These are phyloP conservation scores for Chrysopogon serrulatus DNA, from an alignment of 176 grass and related monocot species.

Conservation along the genomic window DNA sequence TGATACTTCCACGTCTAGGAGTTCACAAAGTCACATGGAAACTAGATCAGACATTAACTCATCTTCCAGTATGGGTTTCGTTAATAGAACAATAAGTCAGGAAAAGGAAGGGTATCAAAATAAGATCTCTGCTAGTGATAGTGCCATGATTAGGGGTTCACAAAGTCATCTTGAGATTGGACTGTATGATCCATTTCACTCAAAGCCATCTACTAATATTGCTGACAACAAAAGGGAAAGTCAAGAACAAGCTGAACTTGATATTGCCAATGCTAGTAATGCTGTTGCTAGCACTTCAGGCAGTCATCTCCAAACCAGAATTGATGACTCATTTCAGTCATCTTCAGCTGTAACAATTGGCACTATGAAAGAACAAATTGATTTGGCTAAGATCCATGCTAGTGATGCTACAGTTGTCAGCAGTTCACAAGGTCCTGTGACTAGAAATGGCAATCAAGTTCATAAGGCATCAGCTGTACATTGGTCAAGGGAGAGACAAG, in stretches of 20 bases:
- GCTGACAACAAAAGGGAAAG: conserved; percentile 11
- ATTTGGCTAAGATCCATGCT: conserved; percentile 14
- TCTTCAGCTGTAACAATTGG: conserved; percentile 4
- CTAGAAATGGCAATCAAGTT: conserved; percentile 20
- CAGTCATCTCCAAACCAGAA: conserved; percentile 9
- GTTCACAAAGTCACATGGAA: conserved; percentile 29
- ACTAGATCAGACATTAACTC: conserved; percentile 26
- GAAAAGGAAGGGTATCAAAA: conserved; percentile 26
- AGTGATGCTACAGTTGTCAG: conserved; percentile 21
- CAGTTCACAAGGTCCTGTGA: conserved; percentile 26
- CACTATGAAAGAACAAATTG: conserved; percentile 23
- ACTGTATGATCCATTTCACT: conserved; percentile 16
- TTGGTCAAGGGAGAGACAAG: conserved; percentile 1
- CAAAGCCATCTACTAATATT: conserved; percentile 22
- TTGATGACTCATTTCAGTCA: neutral
- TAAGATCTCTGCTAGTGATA: conserved; percentile 29
- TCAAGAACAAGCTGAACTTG: conserved; percentile 23
- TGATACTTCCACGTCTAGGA: conserved; percentile 27
- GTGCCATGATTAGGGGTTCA: conserved; percentile 10
- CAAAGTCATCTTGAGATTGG: conserved; percentile 16
- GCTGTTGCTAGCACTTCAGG: conserved; percentile 15
- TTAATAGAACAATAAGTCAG: neutral
- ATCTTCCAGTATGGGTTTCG: conserved; percentile 8
- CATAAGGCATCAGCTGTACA: conserved; percentile 10
- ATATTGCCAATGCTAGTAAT: conserved; percentile 10